A percentile compares a stretch with the other conserved stretches of the same genome.
phyloP scores from a whole-genome alignment of 352 stramenopile genomes.

The Phytopythium ostracodes region DNA sequence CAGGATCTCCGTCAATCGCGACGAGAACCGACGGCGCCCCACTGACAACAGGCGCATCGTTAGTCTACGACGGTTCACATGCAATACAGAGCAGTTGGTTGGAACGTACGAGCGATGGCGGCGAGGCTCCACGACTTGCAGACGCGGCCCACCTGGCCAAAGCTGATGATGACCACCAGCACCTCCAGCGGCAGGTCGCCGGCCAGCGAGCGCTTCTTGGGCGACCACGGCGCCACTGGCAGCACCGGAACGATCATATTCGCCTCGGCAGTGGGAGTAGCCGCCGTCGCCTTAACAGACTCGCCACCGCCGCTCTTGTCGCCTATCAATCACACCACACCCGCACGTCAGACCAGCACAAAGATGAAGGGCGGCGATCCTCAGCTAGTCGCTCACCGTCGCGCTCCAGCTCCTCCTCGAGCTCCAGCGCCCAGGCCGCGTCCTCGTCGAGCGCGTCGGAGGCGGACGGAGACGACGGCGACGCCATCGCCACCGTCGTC shows the following conservation, averaged over 20 bases:
- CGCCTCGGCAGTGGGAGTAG: background rate
- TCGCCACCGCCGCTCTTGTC: background rate
- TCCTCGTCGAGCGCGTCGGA: slow-evolving; percentile 32
- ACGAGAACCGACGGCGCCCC: slow-evolving; percentile 55
- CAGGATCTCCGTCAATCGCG: slow-evolving; percentile 52
- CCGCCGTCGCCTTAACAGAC: background rate
- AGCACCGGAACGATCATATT: background rate
- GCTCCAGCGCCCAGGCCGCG: slow-evolving; percentile 55
- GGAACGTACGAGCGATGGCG: slow-evolving; percentile 36
- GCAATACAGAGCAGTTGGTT: background rate
- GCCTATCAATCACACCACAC: background rate
- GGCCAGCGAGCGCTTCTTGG: slow-evolving; percentile 17
- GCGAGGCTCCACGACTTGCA: slow-evolving; percentile 83
- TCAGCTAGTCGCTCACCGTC: slow-evolving; percentile 22
- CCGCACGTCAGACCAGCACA: background rate
- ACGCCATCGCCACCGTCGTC: slow-evolving; percentile 10
- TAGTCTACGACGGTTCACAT: background rate
- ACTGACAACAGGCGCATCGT: slow-evolving; percentile 18
- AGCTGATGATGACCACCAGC: slow-evolving; percentile 64
- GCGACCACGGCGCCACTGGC: background rate
- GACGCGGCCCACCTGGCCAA: slow-evolving; percentile 65
- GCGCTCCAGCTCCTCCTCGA: slow-evolving; percentile 63
- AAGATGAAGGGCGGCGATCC: too few species aligned
- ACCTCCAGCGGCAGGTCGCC: slow-evolving; percentile 69
- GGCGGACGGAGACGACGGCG: background rate